These are phyloP conservation scores for Boletus pseudo-olivaceus DNA, from an alignment of 768 basidiomycete species.

Conservation along the genomic window DNA sequence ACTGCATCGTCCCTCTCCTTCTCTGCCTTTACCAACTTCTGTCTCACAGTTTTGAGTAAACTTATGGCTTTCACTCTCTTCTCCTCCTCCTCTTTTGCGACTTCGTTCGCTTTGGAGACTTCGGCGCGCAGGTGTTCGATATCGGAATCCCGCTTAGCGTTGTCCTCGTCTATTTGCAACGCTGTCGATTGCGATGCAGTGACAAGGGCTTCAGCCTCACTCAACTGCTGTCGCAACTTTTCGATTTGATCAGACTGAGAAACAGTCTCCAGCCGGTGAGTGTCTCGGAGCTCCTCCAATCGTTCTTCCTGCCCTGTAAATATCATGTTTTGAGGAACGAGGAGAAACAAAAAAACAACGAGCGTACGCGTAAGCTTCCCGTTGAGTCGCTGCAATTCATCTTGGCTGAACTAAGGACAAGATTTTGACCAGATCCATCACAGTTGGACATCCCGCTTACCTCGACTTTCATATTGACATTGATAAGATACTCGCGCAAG, in stretches of 20 bases:
- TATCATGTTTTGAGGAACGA: slow-evolving; percentile 3
- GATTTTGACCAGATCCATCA: not conserved
- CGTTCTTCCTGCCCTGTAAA: slow-evolving; percentile 76
- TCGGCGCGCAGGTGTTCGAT: slow-evolving; percentile 61
- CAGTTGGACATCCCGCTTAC: slow-evolving; percentile 39
- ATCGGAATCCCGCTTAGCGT: slow-evolving; percentile 50
- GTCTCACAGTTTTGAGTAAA: slow-evolving; percentile 89
- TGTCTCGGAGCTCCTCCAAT: slow-evolving; percentile 80
- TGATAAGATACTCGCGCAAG: slow-evolving; percentile 70
- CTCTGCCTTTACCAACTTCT: slow-evolving; percentile 95
- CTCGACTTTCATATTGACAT: slow-evolving; percentile 63
- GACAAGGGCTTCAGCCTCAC: slow-evolving; percentile 68
- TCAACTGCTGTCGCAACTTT: slow-evolving; percentile 62
- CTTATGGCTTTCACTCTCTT: slow-evolving; percentile 93
- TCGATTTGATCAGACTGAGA: slow-evolving; percentile 77
- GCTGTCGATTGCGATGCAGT: slow-evolving; percentile 51
- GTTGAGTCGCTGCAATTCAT: slow-evolving; percentile 75
- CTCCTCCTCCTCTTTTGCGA: slow-evolving; percentile 93
- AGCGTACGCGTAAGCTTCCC: slow-evolving; percentile 68
- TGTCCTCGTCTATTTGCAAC: slow-evolving; percentile 46
- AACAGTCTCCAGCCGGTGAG: slow-evolving; percentile 73
- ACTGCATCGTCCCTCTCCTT: slow-evolving; percentile 83
- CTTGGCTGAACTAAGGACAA: slow-evolving; percentile 53
- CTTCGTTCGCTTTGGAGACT: slow-evolving; percentile 51
- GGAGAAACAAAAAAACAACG: not conserved